These are phyloP conservation scores for Pelargonium australe DNA, from an alignment of 441 rosid genomes.

Conservation along the genomic window DNA sequence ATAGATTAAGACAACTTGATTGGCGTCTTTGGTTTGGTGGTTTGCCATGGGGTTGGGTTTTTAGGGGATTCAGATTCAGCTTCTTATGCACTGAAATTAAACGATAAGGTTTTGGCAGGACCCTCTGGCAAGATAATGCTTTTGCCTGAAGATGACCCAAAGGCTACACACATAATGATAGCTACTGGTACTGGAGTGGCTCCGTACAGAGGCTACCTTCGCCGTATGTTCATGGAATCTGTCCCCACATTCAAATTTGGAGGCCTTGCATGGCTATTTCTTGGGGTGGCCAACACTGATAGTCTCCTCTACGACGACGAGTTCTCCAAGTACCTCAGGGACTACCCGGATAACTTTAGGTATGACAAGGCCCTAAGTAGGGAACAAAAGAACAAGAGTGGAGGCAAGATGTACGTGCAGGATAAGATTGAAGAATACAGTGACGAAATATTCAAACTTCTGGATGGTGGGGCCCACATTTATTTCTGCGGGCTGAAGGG, in stretches of 20 bases:
- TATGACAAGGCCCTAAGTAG: slow-evolving; percentile 84
- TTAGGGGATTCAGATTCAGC: too few relatives aligned
- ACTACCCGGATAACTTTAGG: slow-evolving; percentile 71
- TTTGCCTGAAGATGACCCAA: slow-evolving; percentile 79
- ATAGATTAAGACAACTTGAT: too few relatives aligned
- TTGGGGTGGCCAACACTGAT: slow-evolving; percentile 92
- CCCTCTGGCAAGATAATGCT: slow-evolving; percentile 97
- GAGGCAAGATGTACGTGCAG: slow-evolving; percentile 96
- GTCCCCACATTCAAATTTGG: slow-evolving; percentile 67
- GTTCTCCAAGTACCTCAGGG: slow-evolving; percentile 61
- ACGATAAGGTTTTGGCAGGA: slow-evolving; percentile 47
- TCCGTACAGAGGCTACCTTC: slow-evolving; percentile 83
- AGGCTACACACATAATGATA: slow-evolving; percentile 89
- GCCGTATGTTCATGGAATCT: slow-evolving; percentile 95
- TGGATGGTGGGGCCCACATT: slow-evolving; percentile 87
- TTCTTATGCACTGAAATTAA: too few relatives aligned
- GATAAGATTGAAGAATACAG: slow-evolving; percentile 96
- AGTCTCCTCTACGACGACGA: slow-evolving; percentile 92
- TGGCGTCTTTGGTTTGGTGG: not conserved
- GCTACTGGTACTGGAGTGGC: slow-evolving; percentile 96
- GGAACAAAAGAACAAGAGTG: slow-evolving; percentile 78
- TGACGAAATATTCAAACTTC: slow-evolving; percentile 70
- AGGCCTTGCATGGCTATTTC: slow-evolving; percentile 96
- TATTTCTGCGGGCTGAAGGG: slow-evolving; percentile 96
- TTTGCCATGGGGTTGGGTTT: not conserved